Percentiles rank a stretch among this genome's conserved stretches.
Evolutionary conservation across 768 basidiomycete genomes (phyloP).

Genomic region (Piloderma croceum): DNA sequence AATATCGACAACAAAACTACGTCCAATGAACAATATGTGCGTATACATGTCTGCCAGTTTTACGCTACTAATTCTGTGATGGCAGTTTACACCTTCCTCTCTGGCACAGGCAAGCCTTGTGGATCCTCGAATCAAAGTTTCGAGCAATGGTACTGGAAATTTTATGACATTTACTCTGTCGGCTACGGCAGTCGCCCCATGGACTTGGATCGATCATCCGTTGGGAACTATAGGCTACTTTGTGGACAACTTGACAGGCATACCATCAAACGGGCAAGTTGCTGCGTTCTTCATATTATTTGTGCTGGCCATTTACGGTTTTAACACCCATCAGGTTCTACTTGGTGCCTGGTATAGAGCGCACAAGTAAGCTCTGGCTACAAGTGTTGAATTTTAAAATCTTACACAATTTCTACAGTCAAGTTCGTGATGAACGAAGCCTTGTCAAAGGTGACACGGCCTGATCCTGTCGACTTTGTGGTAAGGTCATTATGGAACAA

Average conservation of each 20-base stretch:
- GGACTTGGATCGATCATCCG: constrained; percentile 60
- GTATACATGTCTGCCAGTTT: too few relatives aligned
- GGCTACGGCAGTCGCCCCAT: constrained; percentile 51
- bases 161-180: constrained; percentile 47
- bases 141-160: constrained; percentile 5
- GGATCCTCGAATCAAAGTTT: constrained; percentile 44
- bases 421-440: constrained; percentile 34
- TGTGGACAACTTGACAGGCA: constrained; percentile 35
- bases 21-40: constrained; percentile 48
- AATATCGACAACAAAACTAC: constrained; percentile 31
- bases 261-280: constrained; percentile 47
- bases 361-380: constrained; percentile 36
- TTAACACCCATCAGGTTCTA: too few relatives aligned
- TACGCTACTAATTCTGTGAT: constrained; percentile 6
- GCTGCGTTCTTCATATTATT: too few relatives aligned
- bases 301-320: too few relatives aligned
- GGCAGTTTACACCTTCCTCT: constrained; percentile 48
- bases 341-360: constrained; percentile 47
- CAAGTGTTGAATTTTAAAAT: background rate
- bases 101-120: constrained; percentile 41
- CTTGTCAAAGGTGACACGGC: constrained; percentile 34
- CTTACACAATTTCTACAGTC: constrained; percentile 24
- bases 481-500: constrained; percentile 52
- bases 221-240: constrained; percentile 50
- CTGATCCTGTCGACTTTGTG: constrained; percentile 40